Evolutionary conservation across 148 eudicot genomes (phyloP), one percentile per base, ranked within the genome.

Genomic region (Rhododendron ovatum): DNA sequence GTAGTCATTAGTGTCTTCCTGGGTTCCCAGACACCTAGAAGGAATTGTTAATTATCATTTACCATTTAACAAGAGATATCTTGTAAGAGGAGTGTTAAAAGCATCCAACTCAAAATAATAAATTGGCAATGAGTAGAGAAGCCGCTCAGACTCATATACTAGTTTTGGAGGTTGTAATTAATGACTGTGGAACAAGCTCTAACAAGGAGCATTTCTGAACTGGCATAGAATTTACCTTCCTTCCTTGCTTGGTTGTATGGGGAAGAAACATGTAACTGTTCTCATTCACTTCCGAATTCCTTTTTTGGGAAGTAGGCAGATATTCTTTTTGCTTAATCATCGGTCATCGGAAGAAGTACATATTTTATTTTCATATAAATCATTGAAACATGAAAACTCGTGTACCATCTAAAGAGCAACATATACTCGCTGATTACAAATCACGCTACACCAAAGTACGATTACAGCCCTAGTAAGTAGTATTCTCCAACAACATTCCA

Each of bases 1-100:
- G 99, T 86, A 94, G 99, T 89, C 99, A 96, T 84, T 96, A 98
- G 98, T 96, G 99, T 86, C 96, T 96, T 84, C 99, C 99, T 45
- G 99, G 99, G 94, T 95, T 83, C 99, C 99, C 50, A 13, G 99
- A 96, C 91, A 86, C 88, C 75, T 95, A 98, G 99, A 96, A 96
- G 78, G 92, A 95, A 86, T 87, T 94, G 84, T 84, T 96, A 87
- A 94, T 91, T 87, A 87, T 86, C 88, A 93, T 78, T 88, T 94
- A 86, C 88, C 85, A 84, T 81, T 83, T 13, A 83, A 85, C 53
- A 84, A 69, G 81, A 86, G 81, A n/a, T 82, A 59, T 76, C 39
- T 86, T 47, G 61, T 75, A 51, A 83, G 82, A 18, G 48, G 48
- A 41, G 13, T 9, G 17, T 51, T 51, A 47, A 47, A 47, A 47